A percentile compares a stretch with the other conserved stretches of the same genome.
phyloP scores from a whole-genome alignment of 1,284 basidiomycete genomes.

The Puccinia coronata region DNA sequence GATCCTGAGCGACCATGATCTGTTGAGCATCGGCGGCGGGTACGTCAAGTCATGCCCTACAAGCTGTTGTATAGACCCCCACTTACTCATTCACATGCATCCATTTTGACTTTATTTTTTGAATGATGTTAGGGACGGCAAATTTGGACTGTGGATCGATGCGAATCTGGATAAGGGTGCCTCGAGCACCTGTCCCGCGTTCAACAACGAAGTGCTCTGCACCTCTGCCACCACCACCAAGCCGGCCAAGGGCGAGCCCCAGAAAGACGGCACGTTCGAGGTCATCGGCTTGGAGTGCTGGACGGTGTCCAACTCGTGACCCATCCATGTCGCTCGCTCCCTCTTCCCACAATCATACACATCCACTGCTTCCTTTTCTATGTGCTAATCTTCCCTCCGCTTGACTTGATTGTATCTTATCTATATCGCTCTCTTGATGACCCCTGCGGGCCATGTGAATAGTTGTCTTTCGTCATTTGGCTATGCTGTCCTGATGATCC shows the following conservation, averaged over 20 bases:
- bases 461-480: too few relatives aligned
- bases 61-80: too few relatives aligned
- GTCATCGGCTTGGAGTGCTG: constrained; percentile 45
- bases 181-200: constrained; percentile 79
- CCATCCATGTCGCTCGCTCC: not conserved
- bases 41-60: constrained; percentile 62
- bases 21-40: constrained; percentile 88
- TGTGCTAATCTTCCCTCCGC: too few relatives aligned
- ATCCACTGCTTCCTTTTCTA: too few relatives aligned
- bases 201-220: constrained; percentile 81
- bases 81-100: too few relatives aligned
- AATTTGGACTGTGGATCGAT: constrained; percentile 88
- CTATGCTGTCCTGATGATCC: too few relatives aligned
- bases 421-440: too few relatives aligned
- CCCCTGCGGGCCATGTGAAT: too few relatives aligned
- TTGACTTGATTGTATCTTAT: too few relatives aligned
- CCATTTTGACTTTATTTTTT: too few relatives aligned
- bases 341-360: too few relatives aligned
- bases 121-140: constrained; percentile 68
- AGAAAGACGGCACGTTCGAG: constrained; percentile 30
- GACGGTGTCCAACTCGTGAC: constrained; percentile 25
- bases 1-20: constrained; percentile 75
- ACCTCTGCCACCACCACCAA: constrained; percentile 28
- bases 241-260: constrained; percentile 24
- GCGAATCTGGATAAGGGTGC: constrained; percentile 77